phyloP scores from a whole-genome alignment of 2,329 filamentous ascomycete species.

The Ophiocordyceps camponoti-saundersi region DNA sequence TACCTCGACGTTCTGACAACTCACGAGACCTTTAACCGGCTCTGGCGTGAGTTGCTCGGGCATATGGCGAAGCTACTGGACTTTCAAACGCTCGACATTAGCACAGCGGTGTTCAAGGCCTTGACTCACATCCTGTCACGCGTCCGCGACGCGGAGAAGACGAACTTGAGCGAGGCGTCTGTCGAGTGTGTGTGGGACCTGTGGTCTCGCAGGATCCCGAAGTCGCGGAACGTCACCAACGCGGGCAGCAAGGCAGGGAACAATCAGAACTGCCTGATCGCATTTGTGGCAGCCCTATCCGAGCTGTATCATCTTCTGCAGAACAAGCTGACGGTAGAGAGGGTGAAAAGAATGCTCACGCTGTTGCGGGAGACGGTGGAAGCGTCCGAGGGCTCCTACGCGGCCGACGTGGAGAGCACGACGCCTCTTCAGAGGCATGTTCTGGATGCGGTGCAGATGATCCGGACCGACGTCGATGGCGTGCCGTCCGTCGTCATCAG shows the following conservation, averaged over 20 bases:
- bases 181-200: conserved; percentile 49
- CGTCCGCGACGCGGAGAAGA: conserved; percentile 23
- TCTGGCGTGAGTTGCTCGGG: conserved; percentile 60
- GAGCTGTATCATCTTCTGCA: conserved; percentile 66
- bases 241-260: conserved; percentile 26
- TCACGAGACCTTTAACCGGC: conserved; percentile 47
- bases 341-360: conserved; percentile 49
- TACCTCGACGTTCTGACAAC: conserved; percentile 58
- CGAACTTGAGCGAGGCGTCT: conserved; percentile 29
- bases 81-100: conserved; percentile 50
- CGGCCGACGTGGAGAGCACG: conserved; percentile 54
- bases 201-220: conserved; percentile 51
- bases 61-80: conserved; percentile 50
- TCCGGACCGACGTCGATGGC: conserved; percentile 47
- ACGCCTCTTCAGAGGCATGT: conserved; percentile 58
- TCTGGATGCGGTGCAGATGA: conserved; percentile 47
- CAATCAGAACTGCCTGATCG: conserved; percentile 69
- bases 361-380: conserved; percentile 57
- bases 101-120: conserved; percentile 53
- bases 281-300: conserved; percentile 62
- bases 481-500: conserved; percentile 52
- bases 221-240: conserved; percentile 14
- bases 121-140: conserved; percentile 44
- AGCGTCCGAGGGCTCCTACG: conserved; percentile 50
- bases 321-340: conserved; percentile 40